Base-by-base conservation (phyloP, 2,329 filamentous ascomycete species). In the Hypoxylon sp. region DNA sequence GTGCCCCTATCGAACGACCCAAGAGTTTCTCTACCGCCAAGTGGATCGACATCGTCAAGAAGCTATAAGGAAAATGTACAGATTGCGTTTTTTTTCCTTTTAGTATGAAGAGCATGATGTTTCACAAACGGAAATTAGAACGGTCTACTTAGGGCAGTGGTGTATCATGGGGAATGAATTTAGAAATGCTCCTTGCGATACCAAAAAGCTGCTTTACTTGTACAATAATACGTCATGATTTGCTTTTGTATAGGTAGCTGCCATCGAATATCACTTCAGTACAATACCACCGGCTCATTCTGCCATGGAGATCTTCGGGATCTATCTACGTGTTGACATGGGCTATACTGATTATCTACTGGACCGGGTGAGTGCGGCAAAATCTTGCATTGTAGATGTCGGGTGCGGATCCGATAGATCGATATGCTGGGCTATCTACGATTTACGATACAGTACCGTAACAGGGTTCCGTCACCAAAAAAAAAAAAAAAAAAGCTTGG, bases 11-110 rank as follows among this genome's bases (percentile, higher is more conserved):
- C 70, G 94, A 99, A 88, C 84, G 94, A 64, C 94, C 94, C 77
- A 99, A 99, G 89, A 93, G 88, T 59, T 99, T 97, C 89, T 95
- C 90, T 74, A 99, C 94, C 55, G 91, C 92, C 72, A 93, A 93
- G 74, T 97, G 91, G 83, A 86, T 90, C 75, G 93, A 97, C 86
- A 86, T 97, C 67, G 87, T 85, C 74, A 91, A 92, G 71, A 91
- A 91, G 81, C 82, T 96, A 78, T 97, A 91, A 89, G 73, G 44
- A 51, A 46, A 47, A 9, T 21, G 36, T 20, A 47, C 38, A 44
- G 47, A 41, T 57, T 57, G 57, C 59, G 59, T 56, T 58, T 56
- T 50, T 52, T 58, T 56, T 50, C 51, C 60, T 53, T 64, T 58
- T 51, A 17, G 37, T 51, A 32, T 52, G 48, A 54, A 53, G 59